Evolutionary conservation across 2,329 filamentous ascomycete species (phyloP), one percentile per base, ranked within the genome.

Genomic region (Byssothecium circinans): DNA sequence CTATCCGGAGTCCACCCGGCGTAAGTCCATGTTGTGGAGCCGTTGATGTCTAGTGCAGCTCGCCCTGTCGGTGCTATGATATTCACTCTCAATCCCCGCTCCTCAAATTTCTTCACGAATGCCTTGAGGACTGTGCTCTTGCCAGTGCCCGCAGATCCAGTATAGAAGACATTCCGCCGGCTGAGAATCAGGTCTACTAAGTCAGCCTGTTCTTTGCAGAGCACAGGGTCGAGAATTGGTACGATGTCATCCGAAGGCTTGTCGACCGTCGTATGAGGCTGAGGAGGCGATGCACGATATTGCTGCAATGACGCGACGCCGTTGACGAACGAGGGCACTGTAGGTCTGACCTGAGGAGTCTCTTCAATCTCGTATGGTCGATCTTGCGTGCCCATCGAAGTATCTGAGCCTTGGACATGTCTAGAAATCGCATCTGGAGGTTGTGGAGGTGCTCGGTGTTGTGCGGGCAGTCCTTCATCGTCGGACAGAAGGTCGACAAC

Each of bases 131-230:
- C 77, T 0, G 79, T 80, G 0, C 78, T 81, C 58, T 84, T 84
- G 2, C 81, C 82, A 37, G 76, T 80, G 0, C 83, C 83, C 12
- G 83, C 84, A 0, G 81, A 82, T 8, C 84, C 83, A 0, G 82
- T 86, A 55, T 81, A 86, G 59, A 86, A 87, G 8, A 86, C 79
- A 44, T 86, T 86, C 1, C 60, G 52, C 0, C 81, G 79, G 2
- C 66, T 68, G 3, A 74, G 49, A 20, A 84, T 81, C 0, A 81
- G 65, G 1, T 81, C 67, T 0, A 83, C 75, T 2, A 84, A 57
- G 2, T 65, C 66, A 8, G 67, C 60, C 57, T 83, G 78, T 55
- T 82, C 79, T 5, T 66, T 54, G 40, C 74, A 78, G 12, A 82
- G 71, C 1, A 41, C 50, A 3, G 61, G 64, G 30, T 61, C 54